Evolutionary conservation across 805 yeast species (phyloP).

Genomic region (Zygosaccharomyces bisporus): DNA sequence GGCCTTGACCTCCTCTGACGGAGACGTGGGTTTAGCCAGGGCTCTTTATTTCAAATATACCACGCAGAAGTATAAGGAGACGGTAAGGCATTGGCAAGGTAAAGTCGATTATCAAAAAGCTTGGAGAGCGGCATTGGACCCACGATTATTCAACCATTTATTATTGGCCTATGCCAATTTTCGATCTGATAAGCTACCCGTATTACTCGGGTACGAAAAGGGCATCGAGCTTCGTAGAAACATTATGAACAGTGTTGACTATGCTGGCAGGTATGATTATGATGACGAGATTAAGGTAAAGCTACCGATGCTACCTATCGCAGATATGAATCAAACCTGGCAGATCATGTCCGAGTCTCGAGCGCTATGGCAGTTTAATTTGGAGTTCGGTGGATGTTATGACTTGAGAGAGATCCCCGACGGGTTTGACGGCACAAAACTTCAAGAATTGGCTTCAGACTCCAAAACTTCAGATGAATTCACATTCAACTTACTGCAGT

Average conservation of each 20-base stretch:
- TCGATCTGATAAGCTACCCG: slow-evolving; percentile 32
- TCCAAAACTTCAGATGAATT: slow-evolving; percentile 35
- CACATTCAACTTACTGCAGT: slow-evolving; percentile 17
- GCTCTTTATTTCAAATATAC: slow-evolving; percentile 54
- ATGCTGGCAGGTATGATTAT: slow-evolving; percentile 28
- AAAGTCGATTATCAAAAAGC: slow-evolving; percentile 6
- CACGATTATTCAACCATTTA: slow-evolving; percentile 43
- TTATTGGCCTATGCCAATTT: slow-evolving; percentile 48
- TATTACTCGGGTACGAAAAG: slow-evolving; percentile 41
- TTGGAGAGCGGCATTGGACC: slow-evolving; percentile 35
- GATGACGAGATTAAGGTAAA: slow-evolving; percentile 17
- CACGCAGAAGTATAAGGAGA: slow-evolving; percentile 30
- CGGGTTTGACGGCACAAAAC: slow-evolving; percentile 41
- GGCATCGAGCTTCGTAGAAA: slow-evolving; percentile 48
- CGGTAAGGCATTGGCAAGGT: slow-evolving; percentile 11
- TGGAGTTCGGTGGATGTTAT: slow-evolving; percentile 34
- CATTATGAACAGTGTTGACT: slow-evolving; percentile 42
- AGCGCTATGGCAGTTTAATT: slow-evolving; percentile 57
- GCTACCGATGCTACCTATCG: slow-evolving; percentile 69
- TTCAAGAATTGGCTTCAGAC: slow-evolving; percentile 35
- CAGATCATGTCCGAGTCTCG: slow-evolving; percentile 67
- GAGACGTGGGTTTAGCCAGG: slow-evolving; percentile 69
- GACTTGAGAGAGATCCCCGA: slow-evolving; percentile 44
- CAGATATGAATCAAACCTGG: slow-evolving; percentile 38
- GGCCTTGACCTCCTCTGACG: slow-evolving; percentile 72